Evolutionary conservation across 805 yeast species (phyloP), one percentile per base, ranked within the genome.

Genomic region (Barnettozyma botsteinii): DNA sequence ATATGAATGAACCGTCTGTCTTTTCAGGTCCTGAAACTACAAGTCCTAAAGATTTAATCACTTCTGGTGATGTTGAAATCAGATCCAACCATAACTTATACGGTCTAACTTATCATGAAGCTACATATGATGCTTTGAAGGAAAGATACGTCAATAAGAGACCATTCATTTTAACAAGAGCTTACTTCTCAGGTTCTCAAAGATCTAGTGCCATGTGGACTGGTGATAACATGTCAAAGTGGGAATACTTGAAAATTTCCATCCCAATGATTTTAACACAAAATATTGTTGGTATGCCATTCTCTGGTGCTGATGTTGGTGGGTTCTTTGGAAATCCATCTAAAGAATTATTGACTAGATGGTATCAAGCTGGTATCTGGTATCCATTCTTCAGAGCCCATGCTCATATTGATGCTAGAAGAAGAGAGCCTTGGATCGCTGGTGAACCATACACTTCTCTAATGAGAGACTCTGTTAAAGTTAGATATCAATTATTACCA

Each of bases 281-380:
- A 48, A 87, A 88, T 34, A 66, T 85, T 22, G 85, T 77, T 2
- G 95, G 95, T 8, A 81, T 79, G 79, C 96, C 96, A 23, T 91
- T 89, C 64, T 73, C 84, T 7, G 99, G 99, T 8, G 91, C 96
- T 8, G 99, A 93, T 65, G 91, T 93, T 33, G 98, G 96, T 25
- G 98, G 99, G 0, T 93, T 93, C 57, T 89, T 88, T 56, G 95
- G 95, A 4, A 74, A 93, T 57, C 98, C 98, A 0, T 66, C 79
- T 0, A 70, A 75, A 26, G 98, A 93, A 55, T 64, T 93, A 45
- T 67, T 86, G 42, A 74, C 85, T 0, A 73, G 99, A 54, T 93
- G 98, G 98, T 91, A 89, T 58, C 98, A 93, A 60, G 72, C 95
- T 3, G 98, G 97, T 43, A 76, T 85, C 22, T 91, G 94, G 82